Base-by-base conservation (phyloP, 495 filamentous ascomycete species). In the Xanthoparmelia taractica region DNA sequence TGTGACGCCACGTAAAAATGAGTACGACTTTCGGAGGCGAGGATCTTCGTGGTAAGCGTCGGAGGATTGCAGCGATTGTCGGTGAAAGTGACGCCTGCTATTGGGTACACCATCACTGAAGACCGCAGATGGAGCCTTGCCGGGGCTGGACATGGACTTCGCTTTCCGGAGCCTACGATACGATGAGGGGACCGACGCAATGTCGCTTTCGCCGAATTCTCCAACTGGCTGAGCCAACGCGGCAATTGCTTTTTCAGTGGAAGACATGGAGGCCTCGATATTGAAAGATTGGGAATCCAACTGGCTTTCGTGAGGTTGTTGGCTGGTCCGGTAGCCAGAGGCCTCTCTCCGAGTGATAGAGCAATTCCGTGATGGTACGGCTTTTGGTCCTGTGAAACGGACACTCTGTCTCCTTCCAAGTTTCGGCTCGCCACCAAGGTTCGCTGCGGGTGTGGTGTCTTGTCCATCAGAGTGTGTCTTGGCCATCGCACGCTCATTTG, bases 81-180 rank as follows among this genome's bases (percentile, higher is more conserved):
- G 66, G 7, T 60, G 58, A 38, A 67, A 65, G 40, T 67, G 66
- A 8, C 59, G 50, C n/a, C 41, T 55, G n/a, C 38, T 34, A 20
- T 59, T 38, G 10, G 55, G 54, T 11, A 33, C 66, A 36, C 27
- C 60, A 36, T 60, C 66, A 40, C 60, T 25, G 23, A 63, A 68
- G n/a, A 65, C 60, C 54, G 69, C 66, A 31, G 75, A 71, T 8
- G 74, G 70, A 40, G 77, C 72, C 40, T 78, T 80, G 47, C 78
- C 75, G 17, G 82, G 78, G 36, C 77, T 79, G 66, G 89, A 85
- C 83, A 91, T 83, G 0, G 89, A 92, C 68, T 80, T 86, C 18
- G 90, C 82, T 69, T 85, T 89, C 57, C 85, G 85, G 57, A 92
- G 75, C 58, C 80, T 85, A n/a, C 85, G 82, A 66, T 86, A 91